Conservation (phyloP, 2,329 filamentous ascomycete genomes). For the Escovopsis sp. region DNA sequence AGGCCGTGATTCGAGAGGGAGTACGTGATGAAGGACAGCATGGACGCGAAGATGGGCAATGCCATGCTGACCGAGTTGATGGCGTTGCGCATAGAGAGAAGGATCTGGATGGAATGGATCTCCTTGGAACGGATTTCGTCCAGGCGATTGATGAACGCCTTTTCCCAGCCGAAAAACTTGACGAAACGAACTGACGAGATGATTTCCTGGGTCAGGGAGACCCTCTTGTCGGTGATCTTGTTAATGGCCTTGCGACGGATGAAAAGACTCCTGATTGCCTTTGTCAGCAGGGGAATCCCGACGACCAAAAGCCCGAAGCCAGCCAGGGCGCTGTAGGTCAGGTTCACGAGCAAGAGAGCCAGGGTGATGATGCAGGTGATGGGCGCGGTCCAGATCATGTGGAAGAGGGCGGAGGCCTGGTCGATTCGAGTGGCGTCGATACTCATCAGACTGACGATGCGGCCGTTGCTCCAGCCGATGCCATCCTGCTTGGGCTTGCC, state of each 20-base stretch:
- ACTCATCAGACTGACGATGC: slow-evolving; percentile 87
- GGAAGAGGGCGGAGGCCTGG: slow-evolving; percentile 75
- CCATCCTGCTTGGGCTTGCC: slow-evolving; percentile 34
- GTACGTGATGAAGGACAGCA: slow-evolving; percentile 84
- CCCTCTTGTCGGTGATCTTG: slow-evolving; percentile 83
- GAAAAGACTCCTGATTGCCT: slow-evolving; percentile 64
- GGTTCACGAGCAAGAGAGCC: slow-evolving; percentile 66
- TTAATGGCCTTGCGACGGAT: slow-evolving; percentile 67
- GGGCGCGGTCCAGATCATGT: slow-evolving; percentile 80
- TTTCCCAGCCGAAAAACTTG: slow-evolving; percentile 95
- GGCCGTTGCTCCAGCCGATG: slow-evolving; percentile 80
- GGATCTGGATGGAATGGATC: slow-evolving; percentile 67
- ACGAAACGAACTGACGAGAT: slow-evolving; percentile 84
- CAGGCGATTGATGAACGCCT: slow-evolving; percentile 65
- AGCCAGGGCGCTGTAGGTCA: slow-evolving; percentile 79
- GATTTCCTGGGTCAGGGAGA: slow-evolving; percentile 85
- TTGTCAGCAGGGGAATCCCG: slow-evolving; percentile 62
- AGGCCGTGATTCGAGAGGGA: slow-evolving; percentile 52
- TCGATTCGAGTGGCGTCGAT: slow-evolving; percentile 90
- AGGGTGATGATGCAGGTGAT: slow-evolving; percentile 66
- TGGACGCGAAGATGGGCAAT: slow-evolving; percentile 84
- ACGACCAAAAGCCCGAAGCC: slow-evolving; percentile 74
- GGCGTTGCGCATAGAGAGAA: slow-evolving; percentile 70
- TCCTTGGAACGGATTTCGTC: slow-evolving; percentile 60
- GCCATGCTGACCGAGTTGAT: slow-evolving; percentile 76